Evolutionary conservation across 2,329 filamentous ascomycete genomes (phyloP), one percentile per base, ranked within the genome.

Genomic region (Aspergillus floridensis): DNA sequence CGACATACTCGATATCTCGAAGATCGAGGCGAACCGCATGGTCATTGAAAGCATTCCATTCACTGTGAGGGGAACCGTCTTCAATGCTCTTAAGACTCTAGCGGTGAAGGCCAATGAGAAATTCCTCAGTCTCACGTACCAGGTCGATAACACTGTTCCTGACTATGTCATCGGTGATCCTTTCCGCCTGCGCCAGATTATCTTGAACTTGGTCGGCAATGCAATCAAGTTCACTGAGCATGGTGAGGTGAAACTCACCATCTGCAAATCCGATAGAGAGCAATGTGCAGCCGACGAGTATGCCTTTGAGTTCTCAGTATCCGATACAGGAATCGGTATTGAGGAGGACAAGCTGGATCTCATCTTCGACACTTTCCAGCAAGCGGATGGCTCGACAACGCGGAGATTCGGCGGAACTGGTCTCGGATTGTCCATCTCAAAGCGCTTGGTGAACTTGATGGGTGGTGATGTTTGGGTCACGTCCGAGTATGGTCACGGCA

Each of bases 181-280:
- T 1, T 98, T 97, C 88, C 89, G 95, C 76, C 81, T 98, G 58
- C 88, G 93, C 63, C 95, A 99, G 77, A 96, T 99, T 68, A 97
- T 98, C 63, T 84, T 98, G 59, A 99, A 99, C 77, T 81, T 99
- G 58, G 93, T 98, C 56, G 95, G 95, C 72, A 99, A 99, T 71
- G 93, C 95, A 57, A 97, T 99, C 82, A 99, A 99, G 74, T 99
- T 99, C 76, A 98, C 95, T 3, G 93, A 98, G 76, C 89, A 96
- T 69, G 95, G 95, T 62, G 92, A 96, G 75, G 95, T 99, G 69
- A 96, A 93, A 75, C 86, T 98, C 56, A 92, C 90, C n/a, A 97
- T 98, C 68, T 87, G 88, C 70, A 82, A 87, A 77, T 81, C 90
- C 31, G 82, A 86, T 62, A 83, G 87, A 51, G 84, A 88, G 51